These are phyloP conservation scores for Boletus pseudo-olivaceus DNA, from an alignment of 768 basidiomycete genomes.

Conservation along the genomic window DNA sequence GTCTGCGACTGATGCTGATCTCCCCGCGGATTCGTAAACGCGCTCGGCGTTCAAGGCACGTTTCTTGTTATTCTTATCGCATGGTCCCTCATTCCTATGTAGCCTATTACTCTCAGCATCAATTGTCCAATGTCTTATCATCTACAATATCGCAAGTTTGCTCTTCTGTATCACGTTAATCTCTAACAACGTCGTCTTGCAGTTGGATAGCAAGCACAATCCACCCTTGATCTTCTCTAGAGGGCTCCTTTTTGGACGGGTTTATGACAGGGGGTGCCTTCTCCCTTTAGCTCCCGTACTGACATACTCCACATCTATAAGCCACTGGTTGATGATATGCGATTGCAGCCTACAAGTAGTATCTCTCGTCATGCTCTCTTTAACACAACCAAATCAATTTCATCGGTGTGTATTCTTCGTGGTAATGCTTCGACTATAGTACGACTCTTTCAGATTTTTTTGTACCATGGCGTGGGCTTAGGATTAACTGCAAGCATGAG, in stretches of 20 bases:
- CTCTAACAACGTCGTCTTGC: not conserved
- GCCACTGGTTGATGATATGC: slow-evolving; percentile 42
- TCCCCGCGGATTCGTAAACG: slow-evolving; percentile 33
- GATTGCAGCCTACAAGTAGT: slow-evolving; percentile 43
- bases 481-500: slow-evolving; percentile 37
- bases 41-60: slow-evolving; percentile 40
- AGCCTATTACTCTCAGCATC: slow-evolving; percentile 39
- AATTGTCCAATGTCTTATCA: slow-evolving; percentile 34
- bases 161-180: not conserved
- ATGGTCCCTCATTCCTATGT: not conserved
- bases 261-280: slow-evolving; percentile 46
- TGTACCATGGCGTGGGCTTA: slow-evolving; percentile 34
- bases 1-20: too few relatives aligned
- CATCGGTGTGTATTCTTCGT: slow-evolving; percentile 30
- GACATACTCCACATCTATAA: slow-evolving; percentile 11
- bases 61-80: not conserved
- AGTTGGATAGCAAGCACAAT: slow-evolving; percentile 51
- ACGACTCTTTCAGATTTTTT: slow-evolving; percentile 36
- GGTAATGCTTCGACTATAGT: not conserved
- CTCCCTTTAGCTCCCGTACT: not conserved
- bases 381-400: slow-evolving; percentile 35
- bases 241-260: slow-evolving; percentile 46
- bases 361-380: slow-evolving; percentile 43
- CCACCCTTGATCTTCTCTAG: slow-evolving; percentile 42
- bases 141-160: slow-evolving; percentile 36